Evolutionary conservation across 2,329 filamentous ascomycete species (phyloP), one percentile per base, ranked within the genome.

Genomic region (Sporothrix euskadiensis): DNA sequence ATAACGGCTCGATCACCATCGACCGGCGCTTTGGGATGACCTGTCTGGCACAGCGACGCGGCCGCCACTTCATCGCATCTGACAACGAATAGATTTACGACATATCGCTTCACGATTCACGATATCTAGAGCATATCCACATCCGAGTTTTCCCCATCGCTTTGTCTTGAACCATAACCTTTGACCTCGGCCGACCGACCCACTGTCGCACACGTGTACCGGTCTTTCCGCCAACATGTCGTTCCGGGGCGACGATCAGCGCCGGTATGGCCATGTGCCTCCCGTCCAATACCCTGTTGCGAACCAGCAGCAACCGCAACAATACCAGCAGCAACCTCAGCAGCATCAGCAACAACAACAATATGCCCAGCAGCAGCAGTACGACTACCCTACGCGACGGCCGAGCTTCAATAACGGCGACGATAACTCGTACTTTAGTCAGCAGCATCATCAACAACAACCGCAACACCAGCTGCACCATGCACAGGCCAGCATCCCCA

Each of bases 371-470:
- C 71, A 71, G n/a, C 41, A 69, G 22, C 71, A 72, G 26, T 75
- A 76, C 41, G 81, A 83, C 59, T 83, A 84, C 76, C 81, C 83
- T 6, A 80, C 79, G 59, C 86, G 92, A 76, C 87, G 89, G 76
- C 87, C 88, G 68, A 95, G 91, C 83, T 94, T 93, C 83, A 90
- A 94, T 80, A 89, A 87, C 77, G 92, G 91, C 76, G 93, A 96
- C 80, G 92, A 95, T 80, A 84, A 85, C 66, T 82, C 84, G 68
- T 88, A 89, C 77, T 85, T 88, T 77, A 79, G 82, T 71, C 80
- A 79, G 70, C 78, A 80, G 49, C 69, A 22, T 22, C 47, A 26
- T 22, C 71, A 72, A 5, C 71, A 72, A 5, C 54, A 30, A n/a
- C 66, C 59, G 39, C 35, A 41, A 10, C 71, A 72, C 57, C 70